phyloP scores from a whole-genome alignment of 2,329 filamentous ascomycete species.

The Fusarium anthophilum region DNA sequence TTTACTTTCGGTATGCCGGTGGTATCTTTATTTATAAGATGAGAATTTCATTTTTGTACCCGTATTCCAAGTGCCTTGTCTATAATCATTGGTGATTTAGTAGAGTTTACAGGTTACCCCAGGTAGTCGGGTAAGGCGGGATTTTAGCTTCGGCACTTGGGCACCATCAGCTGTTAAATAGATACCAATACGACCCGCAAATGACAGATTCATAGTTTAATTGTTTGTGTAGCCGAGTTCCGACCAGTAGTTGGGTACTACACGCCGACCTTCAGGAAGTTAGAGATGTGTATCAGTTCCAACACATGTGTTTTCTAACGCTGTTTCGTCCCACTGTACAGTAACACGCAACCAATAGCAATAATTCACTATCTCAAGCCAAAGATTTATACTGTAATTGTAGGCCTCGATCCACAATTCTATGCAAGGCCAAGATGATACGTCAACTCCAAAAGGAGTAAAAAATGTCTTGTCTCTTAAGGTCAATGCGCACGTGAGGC shows the following conservation, averaged over 20 bases:
- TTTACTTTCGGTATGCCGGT: too few species aligned
- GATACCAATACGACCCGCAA: background rate
- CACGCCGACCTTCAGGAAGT: accelerated
- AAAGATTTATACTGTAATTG: accelerated
- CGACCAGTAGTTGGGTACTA: accelerated
- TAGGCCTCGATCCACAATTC: accelerated
- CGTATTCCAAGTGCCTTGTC: background rate
- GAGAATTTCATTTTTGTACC: accelerated
- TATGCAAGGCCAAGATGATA: background rate
- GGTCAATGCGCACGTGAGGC: background rate
- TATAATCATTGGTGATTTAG: accelerated
- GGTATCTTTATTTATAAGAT: background rate
- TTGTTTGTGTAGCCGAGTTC: background rate
- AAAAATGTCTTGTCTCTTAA: background rate
- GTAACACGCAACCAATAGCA: accelerated
- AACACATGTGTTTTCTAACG: background rate
- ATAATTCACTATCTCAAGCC: background rate
- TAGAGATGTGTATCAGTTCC: background rate
- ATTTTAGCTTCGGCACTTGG: background rate
- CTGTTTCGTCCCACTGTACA: too few species aligned
- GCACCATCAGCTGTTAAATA: accelerated
- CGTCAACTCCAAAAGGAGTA: background rate
- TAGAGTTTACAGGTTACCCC: background rate
- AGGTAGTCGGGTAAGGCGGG: background rate
- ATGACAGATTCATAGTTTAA: too few species aligned